Evolutionary conservation across 225 moss, liverwort and hornwort genomes (phyloP).

Genomic region (Marchantia paleacea): DNA sequence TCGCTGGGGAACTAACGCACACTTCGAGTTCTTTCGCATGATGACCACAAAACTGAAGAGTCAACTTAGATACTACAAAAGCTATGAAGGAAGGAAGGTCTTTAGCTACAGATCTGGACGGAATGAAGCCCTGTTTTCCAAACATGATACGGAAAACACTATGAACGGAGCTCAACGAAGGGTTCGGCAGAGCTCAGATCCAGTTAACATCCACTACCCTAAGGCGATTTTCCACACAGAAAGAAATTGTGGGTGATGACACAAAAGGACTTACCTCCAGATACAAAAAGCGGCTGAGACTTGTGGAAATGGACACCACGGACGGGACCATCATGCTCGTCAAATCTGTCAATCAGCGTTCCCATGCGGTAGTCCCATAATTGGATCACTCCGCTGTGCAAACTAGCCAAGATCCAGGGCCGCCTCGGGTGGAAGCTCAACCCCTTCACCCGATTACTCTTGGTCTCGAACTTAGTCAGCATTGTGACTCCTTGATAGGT

Average conservation of each 20-base stretch:
- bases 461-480: conserved; percentile 99
- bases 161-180: background rate
- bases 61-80: background rate
- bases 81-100: background rate
- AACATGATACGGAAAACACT: background rate
- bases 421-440: conserved; percentile 96
- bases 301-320: conserved; percentile 98
- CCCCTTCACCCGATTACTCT: conserved; percentile 99
- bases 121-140: background rate
- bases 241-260: background rate
- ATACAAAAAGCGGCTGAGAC: conserved; percentile 97
- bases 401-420: conserved; percentile 97
- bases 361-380: conserved; percentile 99
- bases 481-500: conserved; percentile 39
- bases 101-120: background rate
- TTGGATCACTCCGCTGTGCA: conserved; percentile 98
- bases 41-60: background rate
- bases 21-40: background rate
- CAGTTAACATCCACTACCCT: conserved; percentile 19
- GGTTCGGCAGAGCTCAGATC: conserved; percentile 10
- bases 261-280: conserved; percentile 59
- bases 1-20: background rate
- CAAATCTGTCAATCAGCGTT: conserved; percentile 94
- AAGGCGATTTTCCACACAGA: background rate
- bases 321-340: conserved; percentile 97